Base-by-base conservation (phyloP, 495 filamentous ascomycete species). In the Daldinia grandis region DNA sequence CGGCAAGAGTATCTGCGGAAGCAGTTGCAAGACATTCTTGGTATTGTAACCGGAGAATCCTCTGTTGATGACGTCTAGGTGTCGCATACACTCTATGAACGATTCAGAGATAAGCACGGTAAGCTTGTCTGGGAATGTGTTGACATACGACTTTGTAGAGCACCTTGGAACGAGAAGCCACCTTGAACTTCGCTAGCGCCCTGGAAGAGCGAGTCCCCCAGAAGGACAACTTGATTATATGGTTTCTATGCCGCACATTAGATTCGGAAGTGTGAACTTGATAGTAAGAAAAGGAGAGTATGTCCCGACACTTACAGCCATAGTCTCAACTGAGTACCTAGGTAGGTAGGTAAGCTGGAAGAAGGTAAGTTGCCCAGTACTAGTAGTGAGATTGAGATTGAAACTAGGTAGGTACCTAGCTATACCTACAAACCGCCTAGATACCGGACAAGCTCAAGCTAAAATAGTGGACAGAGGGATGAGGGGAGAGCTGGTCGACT, bases 191-290 rank as follows among this genome's bases (percentile, higher is more conserved):
- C 81, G 62, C 82, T 84, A 42, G 87, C 85, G 37, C 82, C 79
- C 73, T 96, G 87, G 24, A 91, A 89, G 70, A 96, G 87, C 28
- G 91, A 93, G 75, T 96, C 93, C 30, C 93, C 93, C 73, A 96
- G 93, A 21, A 95, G 87, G 47, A 95, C 81, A 73, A 95, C 86
- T 74, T 94, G 92, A 25, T 83, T 80, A 69, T 84, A 83, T 4
- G 82, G 75, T 59, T 74, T 74, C 80, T 76, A 21, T 60, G 27
- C 40, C 53, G 24, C 30, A 56, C 7, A 24, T 63, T 63, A 67
- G 51, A 56, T 56, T 25, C n/a, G 33, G 15, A 49, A 47, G 42
- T 8, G 50, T 53, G 19, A 12, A 4, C 21, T 12, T 44, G 15
- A 53, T 6, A 7, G 4, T 14, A 53, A 25, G 24, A 15, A 62